Conservation (phyloP, 1,284 basidiomycete genomes). For the Irpex rosettiformis region DNA sequence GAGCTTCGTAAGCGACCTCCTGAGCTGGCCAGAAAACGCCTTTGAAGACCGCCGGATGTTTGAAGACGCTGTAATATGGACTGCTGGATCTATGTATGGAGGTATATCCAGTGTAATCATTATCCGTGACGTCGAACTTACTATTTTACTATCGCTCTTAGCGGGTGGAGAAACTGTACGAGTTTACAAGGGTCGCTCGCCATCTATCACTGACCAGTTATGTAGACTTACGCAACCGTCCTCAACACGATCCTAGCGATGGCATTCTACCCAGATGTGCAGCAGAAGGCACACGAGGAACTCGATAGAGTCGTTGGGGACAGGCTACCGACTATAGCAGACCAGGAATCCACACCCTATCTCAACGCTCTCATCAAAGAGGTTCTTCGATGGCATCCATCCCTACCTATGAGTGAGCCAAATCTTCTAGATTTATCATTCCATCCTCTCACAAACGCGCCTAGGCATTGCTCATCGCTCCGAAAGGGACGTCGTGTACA, state of each 20-base stretch:
- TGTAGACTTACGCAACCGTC: constrained; percentile 9
- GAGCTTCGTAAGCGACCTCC: not conserved
- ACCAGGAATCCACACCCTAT: constrained; percentile 7
- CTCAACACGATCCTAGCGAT: constrained; percentile 11
- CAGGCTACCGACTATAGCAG: constrained; percentile 9
- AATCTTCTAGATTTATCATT: not conserved
- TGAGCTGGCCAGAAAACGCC: not conserved
- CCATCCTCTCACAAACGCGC: not conserved
- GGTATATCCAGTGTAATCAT: not conserved
- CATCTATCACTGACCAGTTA: not conserved
- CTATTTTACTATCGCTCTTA: not conserved
- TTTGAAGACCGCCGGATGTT: not conserved
- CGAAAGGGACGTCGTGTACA: constrained; percentile 1
- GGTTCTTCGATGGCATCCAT: constrained; percentile 8
- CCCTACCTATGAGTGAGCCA: constrained; percentile 4
- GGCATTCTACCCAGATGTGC: constrained; percentile 8
- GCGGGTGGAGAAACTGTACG: not conserved
- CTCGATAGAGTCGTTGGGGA: constrained; percentile 11
- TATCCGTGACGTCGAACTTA: not conserved
- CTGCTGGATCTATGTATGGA: not conserved
- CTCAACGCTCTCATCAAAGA: constrained; percentile 19
- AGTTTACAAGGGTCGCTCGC: not conserved
- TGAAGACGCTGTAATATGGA: not conserved
- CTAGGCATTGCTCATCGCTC: constrained; percentile 5
- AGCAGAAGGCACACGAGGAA: constrained; percentile 7